Percentiles rank a stretch among this genome's conserved stretches.
These are phyloP conservation scores for Rhynchosporium graminicola DNA, from an alignment of 2,329 filamentous ascomycete species.

Conservation along the genomic window DNA sequence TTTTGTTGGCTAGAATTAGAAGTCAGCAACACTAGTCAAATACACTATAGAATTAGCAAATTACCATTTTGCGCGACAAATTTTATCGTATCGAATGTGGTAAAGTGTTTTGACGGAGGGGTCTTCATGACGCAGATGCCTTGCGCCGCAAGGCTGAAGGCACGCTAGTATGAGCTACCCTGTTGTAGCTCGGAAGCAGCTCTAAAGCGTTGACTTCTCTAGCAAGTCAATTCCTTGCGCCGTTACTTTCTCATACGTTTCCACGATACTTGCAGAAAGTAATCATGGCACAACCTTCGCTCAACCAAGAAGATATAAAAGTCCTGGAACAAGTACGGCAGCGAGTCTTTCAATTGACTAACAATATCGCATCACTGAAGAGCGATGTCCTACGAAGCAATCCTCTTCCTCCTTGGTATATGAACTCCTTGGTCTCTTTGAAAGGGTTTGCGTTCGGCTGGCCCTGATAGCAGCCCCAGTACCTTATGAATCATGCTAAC, in stretches of 20 bases:
- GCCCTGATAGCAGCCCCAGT: too few species aligned
- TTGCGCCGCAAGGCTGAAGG: constrained; percentile 10
- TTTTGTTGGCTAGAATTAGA: constrained; percentile 35
- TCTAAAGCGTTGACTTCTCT: background rate
- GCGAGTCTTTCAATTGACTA: constrained; percentile 67
- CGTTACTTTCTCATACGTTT: background rate
- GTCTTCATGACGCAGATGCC: constrained; percentile 14
- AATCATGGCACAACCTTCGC: constrained; percentile 31
- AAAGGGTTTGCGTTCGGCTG: background rate
- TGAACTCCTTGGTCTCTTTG: background rate
- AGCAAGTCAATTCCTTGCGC: background rate
- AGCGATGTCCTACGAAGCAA: constrained; percentile 61
- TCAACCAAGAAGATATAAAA: constrained; percentile 58
- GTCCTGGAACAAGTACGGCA: constrained; percentile 70
- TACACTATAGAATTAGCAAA: background rate
- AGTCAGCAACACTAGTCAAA: constrained; percentile 13
- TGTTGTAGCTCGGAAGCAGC: background rate
- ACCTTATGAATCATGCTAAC: background rate
- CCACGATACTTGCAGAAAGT: background rate
- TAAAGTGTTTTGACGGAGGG: background rate
- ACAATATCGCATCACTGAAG: constrained; percentile 66
- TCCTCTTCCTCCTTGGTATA: constrained; percentile 67
- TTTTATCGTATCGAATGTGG: background rate
- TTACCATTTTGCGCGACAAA: constrained; percentile 15
- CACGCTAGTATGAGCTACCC: background rate